phyloP scores from a whole-genome alignment of 2,329 filamentous ascomycete genomes.

The Fusarium floridanum region DNA sequence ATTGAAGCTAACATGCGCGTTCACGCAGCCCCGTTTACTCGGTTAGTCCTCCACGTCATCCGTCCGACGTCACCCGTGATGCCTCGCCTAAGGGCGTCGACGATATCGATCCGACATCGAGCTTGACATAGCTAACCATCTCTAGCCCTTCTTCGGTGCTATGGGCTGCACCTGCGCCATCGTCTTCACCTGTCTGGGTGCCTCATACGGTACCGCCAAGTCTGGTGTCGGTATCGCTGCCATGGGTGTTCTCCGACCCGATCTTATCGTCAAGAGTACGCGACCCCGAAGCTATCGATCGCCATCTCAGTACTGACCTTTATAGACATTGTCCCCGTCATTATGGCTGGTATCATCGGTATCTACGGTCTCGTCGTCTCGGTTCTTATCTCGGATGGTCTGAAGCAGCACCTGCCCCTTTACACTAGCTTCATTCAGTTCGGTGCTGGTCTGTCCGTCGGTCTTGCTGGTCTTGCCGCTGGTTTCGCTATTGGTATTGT shows the following conservation, averaged over 20 bases:
- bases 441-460: conserved; percentile 84
- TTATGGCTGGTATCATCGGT: conserved; percentile 99
- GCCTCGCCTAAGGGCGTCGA: conserved; percentile 36
- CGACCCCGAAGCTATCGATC: conserved; percentile 15
- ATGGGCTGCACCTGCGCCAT: conserved; percentile 98
- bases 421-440: conserved; percentile 90
- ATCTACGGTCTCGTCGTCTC: conserved; percentile 95
- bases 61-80: conserved; percentile 49
- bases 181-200: conserved; percentile 96
- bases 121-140: conserved; percentile 50
- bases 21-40: conserved; percentile 90
- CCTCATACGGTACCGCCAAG: conserved; percentile 98
- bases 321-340: conserved; percentile 97
- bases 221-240: conserved; percentile 98
- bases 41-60: conserved; percentile 75
- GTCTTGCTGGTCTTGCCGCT: conserved; percentile 85
- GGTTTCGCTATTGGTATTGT: conserved; percentile 91
- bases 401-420: conserved; percentile 78
- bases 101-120: conserved; percentile 32
- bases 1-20: conserved; percentile 59
- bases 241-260: conserved; percentile 97
- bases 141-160: conserved; percentile 89
- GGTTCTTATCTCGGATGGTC: conserved; percentile 85
- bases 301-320: conserved; percentile 31
- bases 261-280: conserved; percentile 99